Conservation (phyloP, 768 basidiomycete species). For the Boletus huronensis region DNA sequence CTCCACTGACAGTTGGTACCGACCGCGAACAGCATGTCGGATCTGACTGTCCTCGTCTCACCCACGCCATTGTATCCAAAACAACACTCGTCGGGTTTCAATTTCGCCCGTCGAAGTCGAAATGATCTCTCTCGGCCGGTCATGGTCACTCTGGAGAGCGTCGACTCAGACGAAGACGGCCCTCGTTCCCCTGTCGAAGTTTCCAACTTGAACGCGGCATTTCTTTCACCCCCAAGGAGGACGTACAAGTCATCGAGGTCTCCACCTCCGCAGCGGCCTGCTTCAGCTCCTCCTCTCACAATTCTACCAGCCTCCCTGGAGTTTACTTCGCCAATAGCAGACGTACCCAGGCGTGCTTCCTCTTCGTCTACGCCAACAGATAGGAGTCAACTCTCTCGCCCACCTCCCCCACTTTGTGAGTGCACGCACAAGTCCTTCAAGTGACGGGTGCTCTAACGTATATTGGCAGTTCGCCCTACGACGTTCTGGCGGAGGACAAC, state of each 20-base stretch:
- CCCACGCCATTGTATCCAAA: conserved; percentile 27
- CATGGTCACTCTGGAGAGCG: conserved; percentile 31
- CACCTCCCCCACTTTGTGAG: conserved; percentile 66
- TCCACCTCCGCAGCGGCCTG: conserved; percentile 11
- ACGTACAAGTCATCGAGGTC: conserved; percentile 24
- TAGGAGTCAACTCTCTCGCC: conserved; percentile 46
- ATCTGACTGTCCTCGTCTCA: conserved; percentile 33
- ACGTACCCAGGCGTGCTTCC: conserved; percentile 12
- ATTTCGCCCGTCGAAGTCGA: conserved; percentile 29
- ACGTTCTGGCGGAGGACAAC: conserved; percentile 78
- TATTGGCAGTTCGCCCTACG: conserved; percentile 64
- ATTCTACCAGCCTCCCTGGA: not conserved
- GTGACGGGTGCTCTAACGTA: not conserved
- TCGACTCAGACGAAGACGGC: conserved; percentile 20
- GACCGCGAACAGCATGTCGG: conserved; percentile 23
- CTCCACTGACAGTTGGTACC: not conserved
- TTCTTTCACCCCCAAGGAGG: conserved; percentile 29
- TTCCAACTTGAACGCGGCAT: conserved; percentile 9
- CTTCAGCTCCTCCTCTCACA: conserved; percentile 25
- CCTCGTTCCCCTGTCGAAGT: conserved; percentile 28
- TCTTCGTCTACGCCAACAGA: conserved; percentile 12
- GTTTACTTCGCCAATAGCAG: conserved; percentile 1
- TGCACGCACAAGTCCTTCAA: conserved; percentile 5
- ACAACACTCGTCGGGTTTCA: conserved; percentile 26
- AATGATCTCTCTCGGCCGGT: conserved; percentile 27